Conservation (phyloP, 2,329 filamentous ascomycete species). For the Epichloe hybrida region DNA sequence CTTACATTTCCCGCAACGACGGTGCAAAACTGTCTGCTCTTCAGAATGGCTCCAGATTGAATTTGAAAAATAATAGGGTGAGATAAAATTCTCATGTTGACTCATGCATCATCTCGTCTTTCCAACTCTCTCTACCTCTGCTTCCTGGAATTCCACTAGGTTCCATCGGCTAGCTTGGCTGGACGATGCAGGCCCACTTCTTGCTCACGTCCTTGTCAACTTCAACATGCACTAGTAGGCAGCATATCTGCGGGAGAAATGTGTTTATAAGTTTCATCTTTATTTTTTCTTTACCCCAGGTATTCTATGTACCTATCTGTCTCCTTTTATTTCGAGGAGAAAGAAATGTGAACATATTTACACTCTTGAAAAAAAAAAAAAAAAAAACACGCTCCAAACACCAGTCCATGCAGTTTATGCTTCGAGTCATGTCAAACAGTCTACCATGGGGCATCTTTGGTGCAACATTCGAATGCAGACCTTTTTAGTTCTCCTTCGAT, state of each 20-base stretch:
- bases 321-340: constrained; percentile 9
- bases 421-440: neutral
- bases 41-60: too few species aligned
- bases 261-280: neutral
- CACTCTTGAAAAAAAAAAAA: constrained; percentile 7
- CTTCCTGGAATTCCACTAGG: neutral
- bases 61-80: too few species aligned
- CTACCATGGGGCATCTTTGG: constrained; percentile 2
- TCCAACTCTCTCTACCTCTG: neutral
- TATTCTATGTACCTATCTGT: constrained; percentile 8
- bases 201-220: neutral
- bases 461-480: neutral
- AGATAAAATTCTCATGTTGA: too few species aligned
- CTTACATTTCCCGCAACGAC: too few species aligned
- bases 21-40: too few species aligned
- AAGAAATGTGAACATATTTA: constrained; percentile 7
- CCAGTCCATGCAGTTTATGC: constrained; percentile 2
- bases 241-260: neutral
- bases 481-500: neutral
- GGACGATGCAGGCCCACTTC: neutral
- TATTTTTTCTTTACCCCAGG: neutral
- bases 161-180: neutral
- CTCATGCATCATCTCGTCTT: neutral
- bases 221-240: neutral
- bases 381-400: constrained; percentile 3